Conservation (phyloP, 2,329 filamentous ascomycete genomes). For the Pseudogymnoascus sp. region DNA sequence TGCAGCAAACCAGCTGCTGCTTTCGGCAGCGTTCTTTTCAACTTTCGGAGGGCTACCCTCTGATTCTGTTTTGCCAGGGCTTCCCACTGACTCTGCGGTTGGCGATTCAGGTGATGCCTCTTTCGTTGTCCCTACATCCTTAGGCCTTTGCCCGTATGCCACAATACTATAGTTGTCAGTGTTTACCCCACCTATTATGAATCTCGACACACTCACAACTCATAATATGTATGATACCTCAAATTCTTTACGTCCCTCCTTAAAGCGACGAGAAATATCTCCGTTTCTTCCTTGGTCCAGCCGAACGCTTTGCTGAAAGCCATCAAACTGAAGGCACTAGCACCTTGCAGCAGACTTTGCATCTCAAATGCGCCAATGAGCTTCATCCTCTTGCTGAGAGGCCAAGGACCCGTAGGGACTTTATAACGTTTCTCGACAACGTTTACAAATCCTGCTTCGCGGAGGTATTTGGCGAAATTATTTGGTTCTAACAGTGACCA, state of each 20-base stretch:
- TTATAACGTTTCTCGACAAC: slow-evolving; percentile 16
- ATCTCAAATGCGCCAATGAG: slow-evolving; percentile 17
- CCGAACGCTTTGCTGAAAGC: slow-evolving; percentile 15
- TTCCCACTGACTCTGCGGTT: neutral
- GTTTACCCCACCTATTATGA: neutral
- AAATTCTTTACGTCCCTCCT: slow-evolving; percentile 15
- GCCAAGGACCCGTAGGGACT: slow-evolving; percentile 16
- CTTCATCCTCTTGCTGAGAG: slow-evolving; percentile 15
- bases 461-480: slow-evolving; percentile 23
- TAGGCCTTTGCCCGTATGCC: neutral
- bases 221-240: neutral
- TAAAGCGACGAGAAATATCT: slow-evolving; percentile 14
- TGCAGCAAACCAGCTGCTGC: neutral
- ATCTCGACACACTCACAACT: neutral
- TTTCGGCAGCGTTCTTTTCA: neutral
- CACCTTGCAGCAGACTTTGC: slow-evolving; percentile 15
- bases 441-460: slow-evolving; percentile 15
- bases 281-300: slow-evolving; percentile 15
- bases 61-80: neutral
- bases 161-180: neutral
- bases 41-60: neutral
- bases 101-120: neutral
- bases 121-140: neutral
- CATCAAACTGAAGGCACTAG: slow-evolving; percentile 16
- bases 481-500: neutral